Evolutionary conservation across 23 red algal genomes (phyloP), one percentile per base, ranked within the genome.

Genomic region (Gracilaria domingensis): DNA sequence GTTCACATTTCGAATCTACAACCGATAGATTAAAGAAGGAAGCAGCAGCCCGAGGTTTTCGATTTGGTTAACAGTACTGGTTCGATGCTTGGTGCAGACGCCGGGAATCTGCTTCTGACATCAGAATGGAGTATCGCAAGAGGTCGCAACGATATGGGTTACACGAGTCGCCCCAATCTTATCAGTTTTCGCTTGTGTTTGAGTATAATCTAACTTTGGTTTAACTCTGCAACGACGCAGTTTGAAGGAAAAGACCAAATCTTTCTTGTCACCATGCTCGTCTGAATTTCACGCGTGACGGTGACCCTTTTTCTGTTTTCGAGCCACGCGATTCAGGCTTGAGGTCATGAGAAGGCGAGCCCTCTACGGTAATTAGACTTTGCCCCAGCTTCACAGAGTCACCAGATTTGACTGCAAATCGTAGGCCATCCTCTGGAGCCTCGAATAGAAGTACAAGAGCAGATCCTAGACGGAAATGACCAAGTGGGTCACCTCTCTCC

Each of bases 1-100:
- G 87, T 53, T 90, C 87, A 36, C 87, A 90, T 60, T 81, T 90
- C 38, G 87, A 90, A 81, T 90, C 87, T 65, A 90, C 87, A 4
- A 90, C 87, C 8, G 87, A 90, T 25, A 72, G 87, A 62, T 24
- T 90, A 26, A 90, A 90, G 74, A 79, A 80, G 38, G 87, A 90
- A 90, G 87, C 87, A 33, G 87, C 87, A 18, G 87, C 87, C 8
- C 38, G 74, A 70, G 74, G 87, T 5, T 90, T 87, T 75, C 84
- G 84, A 34, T 87, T 87, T 60, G 84, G 84, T n/a, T 71, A 60
- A 67, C n/a, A 8, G 26, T 25, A 29, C 0, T 69, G 33, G 7
- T 18, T 3, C 64, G 14, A 32, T 36, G 4, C 14, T 32, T 1
- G 26, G 30, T 37, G 12, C 4, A 36, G 4, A 6, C 4, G 33